Percentiles rank a stretch among this genome's conserved stretches.
Evolutionary conservation across 148 eudicot genomes (phyloP).

Genomic region (Rhododendron molle): DNA sequence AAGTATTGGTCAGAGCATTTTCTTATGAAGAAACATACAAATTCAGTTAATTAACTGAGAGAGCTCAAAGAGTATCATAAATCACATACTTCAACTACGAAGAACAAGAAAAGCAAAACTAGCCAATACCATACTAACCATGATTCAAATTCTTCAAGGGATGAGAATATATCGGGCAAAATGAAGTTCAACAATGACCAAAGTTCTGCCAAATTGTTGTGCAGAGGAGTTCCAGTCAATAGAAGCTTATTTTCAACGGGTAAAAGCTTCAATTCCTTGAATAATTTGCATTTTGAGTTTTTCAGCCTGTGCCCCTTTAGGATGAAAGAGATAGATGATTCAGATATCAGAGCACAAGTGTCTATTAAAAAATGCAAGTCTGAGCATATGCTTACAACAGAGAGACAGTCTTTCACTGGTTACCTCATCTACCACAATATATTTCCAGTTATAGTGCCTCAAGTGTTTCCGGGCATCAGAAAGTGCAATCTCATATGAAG

Average conservation of each 20-base stretch:
- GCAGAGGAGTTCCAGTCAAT: conserved; percentile 96
- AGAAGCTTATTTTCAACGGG: conserved; percentile 84
- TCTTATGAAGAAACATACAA: background rate
- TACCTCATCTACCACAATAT: conserved; percentile 97
- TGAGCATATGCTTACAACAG: background rate
- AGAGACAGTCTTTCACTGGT: background rate
- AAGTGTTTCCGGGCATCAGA: conserved; percentile 56
- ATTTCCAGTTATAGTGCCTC: conserved; percentile 91
- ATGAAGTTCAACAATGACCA: conserved; percentile 97
- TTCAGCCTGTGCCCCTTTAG: conserved; percentile 90
- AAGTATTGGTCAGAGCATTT: background rate
- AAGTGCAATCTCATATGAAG: conserved; percentile 89
- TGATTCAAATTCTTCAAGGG: conserved; percentile 90
- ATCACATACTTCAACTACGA: background rate
- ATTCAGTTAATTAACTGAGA: background rate
- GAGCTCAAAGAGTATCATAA: background rate
- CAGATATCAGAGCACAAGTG: conserved; percentile 2
- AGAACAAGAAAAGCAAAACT: background rate
- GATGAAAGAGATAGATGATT: conserved; percentile 14
- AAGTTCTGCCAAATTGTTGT: conserved; percentile 94
- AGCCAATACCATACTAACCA: conserved; percentile 46
- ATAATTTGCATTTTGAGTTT: conserved; percentile 74
- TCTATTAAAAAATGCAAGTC: background rate
- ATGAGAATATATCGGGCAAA: conserved; percentile 93
- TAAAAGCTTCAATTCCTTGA: conserved; percentile 64